These are phyloP conservation scores for Coffea canephora DNA, from an alignment of 257 asterid species.

Conservation along the genomic window DNA sequence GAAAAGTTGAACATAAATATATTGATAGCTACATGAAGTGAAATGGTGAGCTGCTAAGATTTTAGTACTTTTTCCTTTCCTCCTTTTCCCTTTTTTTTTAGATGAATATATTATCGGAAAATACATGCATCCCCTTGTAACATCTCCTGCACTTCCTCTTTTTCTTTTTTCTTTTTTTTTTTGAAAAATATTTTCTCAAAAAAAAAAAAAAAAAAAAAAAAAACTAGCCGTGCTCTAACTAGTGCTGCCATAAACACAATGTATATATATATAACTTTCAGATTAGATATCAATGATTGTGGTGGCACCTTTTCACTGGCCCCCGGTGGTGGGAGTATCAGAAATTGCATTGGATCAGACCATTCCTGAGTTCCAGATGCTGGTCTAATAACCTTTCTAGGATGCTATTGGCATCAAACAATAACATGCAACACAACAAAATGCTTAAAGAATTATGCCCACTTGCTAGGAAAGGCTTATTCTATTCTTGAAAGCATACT, in stretches of 20 bases:
- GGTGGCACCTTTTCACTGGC: slow-evolving; percentile 29
- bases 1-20: background rate
- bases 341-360: slow-evolving; percentile 26
- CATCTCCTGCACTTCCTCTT: background rate
- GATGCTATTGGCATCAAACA: slow-evolving; percentile 41
- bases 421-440: slow-evolving; percentile 23
- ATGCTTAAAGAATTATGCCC: slow-evolving; percentile 32
- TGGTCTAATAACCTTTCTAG: slow-evolving; percentile 27
- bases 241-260: background rate
- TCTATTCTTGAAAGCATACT: slow-evolving; percentile 35
- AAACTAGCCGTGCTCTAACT: background rate
- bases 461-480: slow-evolving; percentile 38
- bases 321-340: slow-evolving; percentile 39
- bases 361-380: slow-evolving; percentile 17
- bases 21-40: background rate
- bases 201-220: background rate
- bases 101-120: too few species aligned
- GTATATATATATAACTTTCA: background rate
- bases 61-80: background rate
- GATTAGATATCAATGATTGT: slow-evolving; percentile 31
- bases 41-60: background rate
- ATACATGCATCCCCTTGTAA: background rate
- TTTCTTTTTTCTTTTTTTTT: background rate
- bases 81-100: too few species aligned
- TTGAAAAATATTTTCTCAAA: background rate